phyloP scores from a whole-genome alignment of 2,329 filamentous ascomycete species.

The Lachnellula occidentalis region DNA sequence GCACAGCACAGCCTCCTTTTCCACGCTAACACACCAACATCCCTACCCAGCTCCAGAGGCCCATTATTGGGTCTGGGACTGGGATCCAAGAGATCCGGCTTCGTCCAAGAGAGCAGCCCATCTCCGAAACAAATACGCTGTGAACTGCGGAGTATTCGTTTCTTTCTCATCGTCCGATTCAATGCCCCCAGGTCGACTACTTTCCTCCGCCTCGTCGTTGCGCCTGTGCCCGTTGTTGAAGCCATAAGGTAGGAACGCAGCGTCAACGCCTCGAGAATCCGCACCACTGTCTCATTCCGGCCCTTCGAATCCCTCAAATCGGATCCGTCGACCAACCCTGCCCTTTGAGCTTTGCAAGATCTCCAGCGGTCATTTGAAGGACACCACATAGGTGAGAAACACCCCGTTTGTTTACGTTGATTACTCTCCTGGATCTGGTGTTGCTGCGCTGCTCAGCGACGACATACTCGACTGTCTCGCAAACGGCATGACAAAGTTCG shows the following conservation, averaged over 20 bases:
- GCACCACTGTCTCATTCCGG: background rate
- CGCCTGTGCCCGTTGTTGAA: background rate
- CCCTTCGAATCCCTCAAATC: background rate
- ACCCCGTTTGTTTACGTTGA: too few species aligned
- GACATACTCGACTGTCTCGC: background rate
- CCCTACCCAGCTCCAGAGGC: background rate
- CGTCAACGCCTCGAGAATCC: background rate
- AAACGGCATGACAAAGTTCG: slow-evolving; percentile 1
- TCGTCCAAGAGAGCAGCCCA: background rate
- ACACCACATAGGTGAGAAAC: background rate
- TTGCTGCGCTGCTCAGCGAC: background rate
- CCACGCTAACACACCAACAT: background rate
- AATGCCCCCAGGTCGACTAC: background rate
- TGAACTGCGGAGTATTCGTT: background rate
- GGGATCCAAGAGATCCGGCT: background rate
- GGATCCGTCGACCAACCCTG: background rate
- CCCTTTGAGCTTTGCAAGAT: background rate
- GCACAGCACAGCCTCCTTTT: background rate
- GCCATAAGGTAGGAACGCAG: background rate
- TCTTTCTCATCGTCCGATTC: background rate
- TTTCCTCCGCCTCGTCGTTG: background rate
- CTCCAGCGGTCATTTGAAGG: slow-evolving; percentile 3
- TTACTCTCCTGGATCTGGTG: background rate
- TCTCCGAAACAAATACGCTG: background rate
- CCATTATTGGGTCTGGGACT: background rate